Evolutionary conservation across 2,329 filamentous ascomycete species (phyloP).

Genomic region (Xylaria sp.): DNA sequence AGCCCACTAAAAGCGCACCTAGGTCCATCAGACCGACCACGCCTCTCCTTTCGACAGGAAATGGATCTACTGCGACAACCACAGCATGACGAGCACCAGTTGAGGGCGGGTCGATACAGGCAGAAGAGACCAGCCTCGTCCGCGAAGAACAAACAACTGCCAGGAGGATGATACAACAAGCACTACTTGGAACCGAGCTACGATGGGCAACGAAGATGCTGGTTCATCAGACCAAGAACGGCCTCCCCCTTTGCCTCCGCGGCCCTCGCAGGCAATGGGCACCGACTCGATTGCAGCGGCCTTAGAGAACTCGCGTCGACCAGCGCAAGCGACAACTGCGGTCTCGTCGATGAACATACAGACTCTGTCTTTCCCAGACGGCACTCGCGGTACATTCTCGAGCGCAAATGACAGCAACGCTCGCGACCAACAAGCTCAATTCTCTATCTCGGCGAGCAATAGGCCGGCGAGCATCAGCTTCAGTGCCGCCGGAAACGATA

Average conservation of each 20-base stretch:
- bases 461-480: conserved; percentile 27
- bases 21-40: background rate
- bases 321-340: conserved; percentile 78
- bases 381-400: conserved; percentile 65
- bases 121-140: background rate
- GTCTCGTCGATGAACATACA: conserved; percentile 81
- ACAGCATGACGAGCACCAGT: background rate
- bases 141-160: background rate
- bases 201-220: conserved; percentile 39
- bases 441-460: conserved; percentile 35
- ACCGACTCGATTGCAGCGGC: conserved; percentile 29
- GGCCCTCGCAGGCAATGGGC: conserved; percentile 41
- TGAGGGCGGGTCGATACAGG: background rate
- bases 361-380: conserved; percentile 73
- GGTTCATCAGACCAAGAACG: conserved; percentile 45
- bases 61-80: background rate
- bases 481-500: conserved; percentile 46
- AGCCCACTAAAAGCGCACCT: conserved; percentile 6
- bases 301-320: conserved; percentile 43
- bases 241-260: conserved; percentile 60
- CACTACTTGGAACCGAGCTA: conserved; percentile 16
- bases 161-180: conserved; percentile 26
- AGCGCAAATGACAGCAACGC: conserved; percentile 42
- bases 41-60: conserved; percentile 1
- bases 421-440: conserved; percentile 31